Evolutionary conservation across 768 basidiomycete genomes (phyloP).

Genomic region (Suillus bovinus): DNA sequence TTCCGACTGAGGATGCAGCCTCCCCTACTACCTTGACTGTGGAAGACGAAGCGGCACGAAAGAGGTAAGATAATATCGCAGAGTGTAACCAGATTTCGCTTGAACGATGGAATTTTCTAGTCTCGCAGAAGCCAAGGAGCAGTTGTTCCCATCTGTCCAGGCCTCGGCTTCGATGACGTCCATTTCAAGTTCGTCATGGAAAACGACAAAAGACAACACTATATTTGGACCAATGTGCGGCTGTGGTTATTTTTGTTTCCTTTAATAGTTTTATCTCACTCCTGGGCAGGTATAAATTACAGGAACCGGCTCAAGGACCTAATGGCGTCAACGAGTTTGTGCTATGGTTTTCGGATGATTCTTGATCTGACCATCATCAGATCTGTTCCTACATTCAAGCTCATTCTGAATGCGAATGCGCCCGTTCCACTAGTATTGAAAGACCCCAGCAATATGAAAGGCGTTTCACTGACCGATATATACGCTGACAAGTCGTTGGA

Average conservation of each 20-base stretch:
- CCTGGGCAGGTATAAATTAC: slow-evolving; percentile 5
- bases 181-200: slow-evolving; percentile 43
- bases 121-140: slow-evolving; percentile 44
- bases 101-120: slow-evolving; percentile 27
- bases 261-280: background rate
- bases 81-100: background rate
- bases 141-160: slow-evolving; percentile 44
- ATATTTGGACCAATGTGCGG: slow-evolving; percentile 70
- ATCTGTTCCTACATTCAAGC: slow-evolving; percentile 37
- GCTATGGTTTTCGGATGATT: background rate
- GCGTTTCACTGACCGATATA: slow-evolving; percentile 37
- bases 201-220: slow-evolving; percentile 30
- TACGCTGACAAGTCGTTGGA: slow-evolving; percentile 36
- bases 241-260: background rate
- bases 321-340: slow-evolving; percentile 21
- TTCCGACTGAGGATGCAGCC: slow-evolving; percentile 11
- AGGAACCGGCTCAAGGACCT: background rate
- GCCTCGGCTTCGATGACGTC: slow-evolving; percentile 22
- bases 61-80: slow-evolving; percentile 19
- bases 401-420: slow-evolving; percentile 52
- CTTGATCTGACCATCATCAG: slow-evolving; percentile 14
- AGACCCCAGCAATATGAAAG: slow-evolving; percentile 37
- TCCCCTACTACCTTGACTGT: slow-evolving; percentile 9
- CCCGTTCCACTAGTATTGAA: slow-evolving; percentile 51
- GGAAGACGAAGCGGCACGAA: slow-evolving; percentile 26